phyloP scores from a whole-genome alignment of 192 early-diverging fungal species.

The Mortierella alpina region DNA sequence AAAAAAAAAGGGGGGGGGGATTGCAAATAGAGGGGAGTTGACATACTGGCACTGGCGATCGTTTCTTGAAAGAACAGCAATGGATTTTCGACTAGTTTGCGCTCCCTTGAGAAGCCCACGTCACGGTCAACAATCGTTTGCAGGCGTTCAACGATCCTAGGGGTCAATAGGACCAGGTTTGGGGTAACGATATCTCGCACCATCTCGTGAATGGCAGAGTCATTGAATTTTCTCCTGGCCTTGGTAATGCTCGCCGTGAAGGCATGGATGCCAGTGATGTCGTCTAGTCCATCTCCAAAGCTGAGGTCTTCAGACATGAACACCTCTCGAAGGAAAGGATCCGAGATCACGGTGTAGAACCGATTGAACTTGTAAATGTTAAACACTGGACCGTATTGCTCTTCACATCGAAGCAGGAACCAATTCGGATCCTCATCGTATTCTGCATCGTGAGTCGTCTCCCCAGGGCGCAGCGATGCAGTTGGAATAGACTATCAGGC shows the following conservation, averaged over 20 bases:
- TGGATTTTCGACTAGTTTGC: constrained; percentile 15
- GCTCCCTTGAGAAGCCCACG: not conserved
- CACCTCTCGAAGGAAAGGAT: constrained; percentile 26
- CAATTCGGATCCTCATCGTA: constrained; percentile 15
- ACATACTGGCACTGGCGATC: constrained; percentile 34
- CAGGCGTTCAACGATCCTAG: constrained; percentile 5
- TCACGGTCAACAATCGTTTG: not conserved
- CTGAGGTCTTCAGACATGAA: constrained; percentile 25
- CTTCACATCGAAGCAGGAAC: constrained; percentile 15
- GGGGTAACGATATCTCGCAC: no score
- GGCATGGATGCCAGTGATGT: not conserved
- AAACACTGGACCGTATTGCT: constrained; percentile 24
- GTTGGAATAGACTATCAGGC: constrained; percentile 10
- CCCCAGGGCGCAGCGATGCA: not conserved
- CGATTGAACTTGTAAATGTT: not conserved
- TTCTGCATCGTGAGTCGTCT: constrained; percentile 23
- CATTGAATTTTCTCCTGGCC: not conserved
- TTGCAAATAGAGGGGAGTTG: no score
- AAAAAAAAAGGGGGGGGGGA: no score
- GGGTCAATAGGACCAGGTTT: no score
- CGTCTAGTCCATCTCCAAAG: constrained; percentile 2
- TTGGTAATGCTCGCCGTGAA: constrained; percentile 7
- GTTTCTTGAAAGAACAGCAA: constrained; percentile 20
- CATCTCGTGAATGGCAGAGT: no score
- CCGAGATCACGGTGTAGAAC: constrained; percentile 23